phyloP scores from a whole-genome alignment of 1,284 basidiomycete genomes.

The Ganoderma leucocontextum region DNA sequence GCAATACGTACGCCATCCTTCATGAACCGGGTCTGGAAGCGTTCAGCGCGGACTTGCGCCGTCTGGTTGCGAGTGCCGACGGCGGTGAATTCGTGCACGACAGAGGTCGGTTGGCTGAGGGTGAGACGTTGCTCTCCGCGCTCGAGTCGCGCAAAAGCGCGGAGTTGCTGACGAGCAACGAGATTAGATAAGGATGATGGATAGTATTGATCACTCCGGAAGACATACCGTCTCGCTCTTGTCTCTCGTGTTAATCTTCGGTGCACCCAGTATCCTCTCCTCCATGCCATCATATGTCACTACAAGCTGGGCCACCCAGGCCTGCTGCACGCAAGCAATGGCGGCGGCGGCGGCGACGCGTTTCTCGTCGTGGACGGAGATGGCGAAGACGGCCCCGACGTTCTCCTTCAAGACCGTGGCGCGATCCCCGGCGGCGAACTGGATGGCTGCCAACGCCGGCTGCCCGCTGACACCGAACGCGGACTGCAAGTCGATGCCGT shows the following conservation, averaged over 20 bases:
- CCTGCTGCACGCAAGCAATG: constrained; percentile 26
- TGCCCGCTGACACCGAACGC: constrained; percentile 38
- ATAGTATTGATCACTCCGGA: background rate
- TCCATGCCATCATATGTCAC: constrained; percentile 37
- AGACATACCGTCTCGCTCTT: constrained; percentile 32
- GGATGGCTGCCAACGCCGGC: constrained; percentile 53
- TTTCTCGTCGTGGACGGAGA: constrained; percentile 24
- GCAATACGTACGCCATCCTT: constrained; percentile 2
- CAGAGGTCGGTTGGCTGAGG: constrained; percentile 52
- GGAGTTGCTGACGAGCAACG: constrained; percentile 33
- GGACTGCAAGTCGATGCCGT: constrained; percentile 64
- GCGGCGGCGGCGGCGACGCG: constrained; percentile 31
- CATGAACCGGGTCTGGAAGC: constrained; percentile 54
- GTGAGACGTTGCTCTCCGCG: constrained; percentile 57
- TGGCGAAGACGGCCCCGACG: constrained; percentile 50
- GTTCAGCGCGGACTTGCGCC: constrained; percentile 44
- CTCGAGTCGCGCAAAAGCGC: constrained; percentile 57
- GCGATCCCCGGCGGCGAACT: constrained; percentile 50
- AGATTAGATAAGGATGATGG: constrained; percentile 7
- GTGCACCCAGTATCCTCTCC: constrained; percentile 32
- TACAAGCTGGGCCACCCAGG: constrained; percentile 40
- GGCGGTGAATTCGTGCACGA: constrained; percentile 48
- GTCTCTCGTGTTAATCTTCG: constrained; percentile 35
- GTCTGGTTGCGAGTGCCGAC: constrained; percentile 37
- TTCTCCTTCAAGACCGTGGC: constrained; percentile 50